Evolutionary conservation across 2,329 filamentous ascomycete species (phyloP).

Genomic region (Hyphodiscus sp.): DNA sequence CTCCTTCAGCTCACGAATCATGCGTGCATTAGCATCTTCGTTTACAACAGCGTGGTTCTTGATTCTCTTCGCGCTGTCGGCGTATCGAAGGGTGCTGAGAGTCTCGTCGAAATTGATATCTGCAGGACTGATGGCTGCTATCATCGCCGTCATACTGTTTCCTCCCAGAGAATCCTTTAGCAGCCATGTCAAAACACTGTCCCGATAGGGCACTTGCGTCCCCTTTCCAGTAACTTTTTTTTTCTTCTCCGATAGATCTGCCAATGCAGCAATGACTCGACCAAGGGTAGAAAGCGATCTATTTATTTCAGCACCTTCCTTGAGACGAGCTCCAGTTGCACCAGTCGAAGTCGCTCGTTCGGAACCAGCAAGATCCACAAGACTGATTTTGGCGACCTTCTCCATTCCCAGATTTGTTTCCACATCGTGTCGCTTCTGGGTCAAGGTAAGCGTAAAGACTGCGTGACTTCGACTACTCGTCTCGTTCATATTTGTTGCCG

Average conservation of each 20-base stretch:
- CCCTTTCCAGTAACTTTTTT: conserved; percentile 69
- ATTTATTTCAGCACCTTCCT: conserved; percentile 98
- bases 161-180: conserved; percentile 94
- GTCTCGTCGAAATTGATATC: conserved; percentile 99
- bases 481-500: conserved; percentile 99
- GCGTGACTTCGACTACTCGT: conserved; percentile 97
- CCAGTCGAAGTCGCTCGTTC: conserved; percentile 96
- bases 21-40: conserved; percentile 96
- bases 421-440: conserved; percentile 83
- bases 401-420: conserved; percentile 97
- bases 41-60: conserved; percentile 99
- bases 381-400: conserved; percentile 94
- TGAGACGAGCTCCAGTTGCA: conserved; percentile 87
- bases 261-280: conserved; percentile 92
- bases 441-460: conserved; percentile 93
- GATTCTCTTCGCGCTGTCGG: conserved; percentile 96
- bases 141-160: conserved; percentile 99
- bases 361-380: conserved; percentile 96
- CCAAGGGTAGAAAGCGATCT: conserved; percentile 91
- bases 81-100: conserved; percentile 88
- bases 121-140: conserved; percentile 94
- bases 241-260: conserved; percentile 80
- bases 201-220: conserved; percentile 86
- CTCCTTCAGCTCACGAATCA: conserved; percentile 97
- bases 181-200: conserved; percentile 93